Evolutionary conservation across 2,329 filamentous ascomycete species (phyloP).

Genomic region (Elsinoe necatrix): DNA sequence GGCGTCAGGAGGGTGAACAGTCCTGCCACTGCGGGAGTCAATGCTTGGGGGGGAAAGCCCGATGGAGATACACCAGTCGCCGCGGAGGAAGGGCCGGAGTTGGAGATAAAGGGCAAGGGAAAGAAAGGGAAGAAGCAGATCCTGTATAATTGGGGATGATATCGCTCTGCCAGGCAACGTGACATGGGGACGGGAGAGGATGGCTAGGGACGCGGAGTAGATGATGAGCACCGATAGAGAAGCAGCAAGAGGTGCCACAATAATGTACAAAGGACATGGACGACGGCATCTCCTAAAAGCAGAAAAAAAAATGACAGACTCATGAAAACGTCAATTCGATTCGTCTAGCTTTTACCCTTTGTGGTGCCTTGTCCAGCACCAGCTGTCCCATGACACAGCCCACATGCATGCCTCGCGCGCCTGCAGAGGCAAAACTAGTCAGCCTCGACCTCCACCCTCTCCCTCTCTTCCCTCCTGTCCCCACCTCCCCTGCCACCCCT

Average conservation of each 20-base stretch:
- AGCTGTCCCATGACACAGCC: background rate
- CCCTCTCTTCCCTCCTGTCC: constrained; percentile 1
- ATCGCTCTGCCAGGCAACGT: too few relatives aligned
- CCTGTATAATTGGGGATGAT: constrained; percentile 39
- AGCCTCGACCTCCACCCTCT: constrained; percentile 15
- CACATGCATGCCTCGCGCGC: background rate
- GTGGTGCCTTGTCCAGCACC: background rate
- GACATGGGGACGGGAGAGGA: background rate
- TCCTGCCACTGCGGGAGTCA: constrained; percentile 29
- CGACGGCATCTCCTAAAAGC: background rate
- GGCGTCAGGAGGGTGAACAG: constrained; percentile 37
- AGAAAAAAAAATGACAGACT: background rate
- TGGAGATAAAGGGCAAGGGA: constrained; percentile 37
- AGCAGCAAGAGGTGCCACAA: too few relatives aligned
- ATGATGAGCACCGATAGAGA: background rate
- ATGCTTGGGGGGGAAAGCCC: constrained; percentile 34
- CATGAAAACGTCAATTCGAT: constrained; percentile 6
- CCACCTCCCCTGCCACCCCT: background rate
- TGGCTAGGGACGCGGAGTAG: too few relatives aligned
- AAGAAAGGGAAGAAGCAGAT: constrained; percentile 45
- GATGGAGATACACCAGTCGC: constrained; percentile 22
- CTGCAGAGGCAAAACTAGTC: background rate
- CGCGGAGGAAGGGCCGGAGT: constrained; percentile 23
- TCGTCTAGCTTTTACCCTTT: constrained; percentile 1
- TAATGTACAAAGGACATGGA: background rate